phyloP scores from a whole-genome alignment of 192 early-diverging fungal genomes.

The Coemansia sp. region DNA sequence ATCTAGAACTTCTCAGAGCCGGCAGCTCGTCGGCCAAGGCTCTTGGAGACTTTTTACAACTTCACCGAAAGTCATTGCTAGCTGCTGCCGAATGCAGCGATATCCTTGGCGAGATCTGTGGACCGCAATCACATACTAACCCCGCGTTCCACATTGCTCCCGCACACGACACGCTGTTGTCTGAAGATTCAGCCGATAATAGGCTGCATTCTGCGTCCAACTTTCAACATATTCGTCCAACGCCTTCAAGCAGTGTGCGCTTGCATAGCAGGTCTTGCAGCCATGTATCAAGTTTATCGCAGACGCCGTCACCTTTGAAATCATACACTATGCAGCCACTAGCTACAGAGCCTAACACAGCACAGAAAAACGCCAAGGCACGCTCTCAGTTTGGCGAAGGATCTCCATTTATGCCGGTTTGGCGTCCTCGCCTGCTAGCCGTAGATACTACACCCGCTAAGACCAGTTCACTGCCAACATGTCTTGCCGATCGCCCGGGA shows the following conservation, averaged over 20 bases:
- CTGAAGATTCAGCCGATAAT: not conserved
- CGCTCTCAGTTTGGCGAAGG: not conserved
- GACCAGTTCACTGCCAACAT: not conserved
- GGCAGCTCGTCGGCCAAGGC: slow-evolving; percentile 22
- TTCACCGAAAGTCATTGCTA: slow-evolving; percentile 50
- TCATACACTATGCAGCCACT: slow-evolving; percentile 2
- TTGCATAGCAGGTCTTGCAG: slow-evolving; percentile 2
- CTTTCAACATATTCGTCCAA: not conserved
- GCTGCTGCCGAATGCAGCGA: slow-evolving; percentile 47
- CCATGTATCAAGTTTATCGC: not conserved
- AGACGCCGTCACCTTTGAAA: slow-evolving; percentile 1
- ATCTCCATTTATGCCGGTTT: not conserved
- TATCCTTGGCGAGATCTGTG: slow-evolving; percentile 21
- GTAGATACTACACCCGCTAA: not conserved
- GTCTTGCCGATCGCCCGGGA: not conserved
- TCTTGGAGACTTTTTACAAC: slow-evolving; percentile 31
- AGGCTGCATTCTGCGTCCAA: not conserved
- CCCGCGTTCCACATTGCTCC: not conserved
- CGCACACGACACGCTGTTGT: not conserved
- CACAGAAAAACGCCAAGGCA: not conserved
- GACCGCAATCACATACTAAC: not conserved
- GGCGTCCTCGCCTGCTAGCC: not conserved
- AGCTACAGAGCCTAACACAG: not conserved
- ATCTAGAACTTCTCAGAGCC: slow-evolving; percentile 8
- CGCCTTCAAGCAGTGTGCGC: not conserved